Base-by-base conservation (phyloP, 257 asterid species). In the Jaltomata sinuosa region DNA sequence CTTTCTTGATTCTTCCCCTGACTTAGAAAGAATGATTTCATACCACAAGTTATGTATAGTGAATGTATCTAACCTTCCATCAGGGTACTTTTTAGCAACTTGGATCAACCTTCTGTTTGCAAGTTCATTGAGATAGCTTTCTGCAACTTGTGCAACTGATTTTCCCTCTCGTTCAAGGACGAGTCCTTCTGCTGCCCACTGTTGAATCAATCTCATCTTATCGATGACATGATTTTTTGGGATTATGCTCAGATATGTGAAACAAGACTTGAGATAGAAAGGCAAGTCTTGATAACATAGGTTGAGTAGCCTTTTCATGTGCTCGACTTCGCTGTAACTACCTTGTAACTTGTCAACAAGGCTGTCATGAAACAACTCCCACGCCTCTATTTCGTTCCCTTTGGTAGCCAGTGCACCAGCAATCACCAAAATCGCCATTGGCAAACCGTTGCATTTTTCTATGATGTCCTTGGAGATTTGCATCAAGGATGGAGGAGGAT, bases 101-200 rank as follows among this genome's bases (percentile, higher is more conserved):
- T 47, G 80, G 34, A 87, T 50, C 49, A 87, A 36, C 65, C 80
- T 80, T 47, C 85, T 45, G 12, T 67, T 86, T 45, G 82, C 45
- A 42, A 84, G 89, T 69, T 87, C 85, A 47, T 57, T 84, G 31
- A 87, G 87, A 76, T 87, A 84, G 36, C 64, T 81, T 2, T 38
- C 74, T 27, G 89, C 87, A 34, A 84, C 85, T 84, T 87, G 76
- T 72, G 84, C 87, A 80, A 59, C 27, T 47, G 84, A 40, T 42
- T 38, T 80, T 15, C 69, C 65, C 27, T 6, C 54, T 79, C 52
- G 74, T 55, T 79, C 29, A 9, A 80, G 69, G 5, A 87, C 89
- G 61, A 87, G 84, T 36, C 89, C 81, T 84, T 71, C 89, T 29
- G 87, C 87, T 22, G 82, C 77, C 89, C 85, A 87, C 4, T 84